Base-by-base conservation (phyloP, 106 monocot species). In the Xerophyta viscosa region DNA sequence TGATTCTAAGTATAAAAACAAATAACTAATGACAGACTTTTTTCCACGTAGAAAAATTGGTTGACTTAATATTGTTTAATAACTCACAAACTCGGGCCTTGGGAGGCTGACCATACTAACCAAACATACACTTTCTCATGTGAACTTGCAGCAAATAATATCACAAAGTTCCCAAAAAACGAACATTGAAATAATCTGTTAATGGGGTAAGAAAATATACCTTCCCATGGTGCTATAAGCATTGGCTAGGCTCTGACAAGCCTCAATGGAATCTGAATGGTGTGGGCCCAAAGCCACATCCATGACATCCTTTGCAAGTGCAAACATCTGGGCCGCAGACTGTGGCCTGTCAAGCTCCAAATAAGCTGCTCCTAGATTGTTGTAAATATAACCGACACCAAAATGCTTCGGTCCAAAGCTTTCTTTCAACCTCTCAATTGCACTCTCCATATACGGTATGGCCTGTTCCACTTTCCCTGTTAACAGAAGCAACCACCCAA, bases 291-390 rank as follows among this genome's bases (percentile, higher is more conserved):
- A 39, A 15, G 96, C 69, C 6, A 79, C 67, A 49, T 98, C 89
- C 96, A 89, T 79, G 24, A 98, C 68, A 37, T 98, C 96, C 76
- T 89, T 98, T 15, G 96, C 85, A 29, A 85, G 67, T 46, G 81
- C 85, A 71, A 98, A 89, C 96, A 98, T 98, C 58, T 98, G 89
- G n/a, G 85, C 96, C 37, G 96, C 96, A 17, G 88, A 71, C 29
- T 89, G 89, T 15, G 82, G 79, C 41, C 89, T 46, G 14, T 86
- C 82, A 68, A 98, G 50, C 68, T 88, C 88, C 82, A 98, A 59
- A 58, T 79, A 89, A 2, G 89, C 89, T 33, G 85, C 81, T 13
- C 85, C 96, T 49, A 98, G 58, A 60, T 98, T 98, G 66, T 98
- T 98, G 60, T 89, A 98, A 3, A 98, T 65, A 50, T 98, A 98